phyloP scores from a whole-genome alignment of 2,329 filamentous ascomycete species.

The Pseudonectria buxi region DNA sequence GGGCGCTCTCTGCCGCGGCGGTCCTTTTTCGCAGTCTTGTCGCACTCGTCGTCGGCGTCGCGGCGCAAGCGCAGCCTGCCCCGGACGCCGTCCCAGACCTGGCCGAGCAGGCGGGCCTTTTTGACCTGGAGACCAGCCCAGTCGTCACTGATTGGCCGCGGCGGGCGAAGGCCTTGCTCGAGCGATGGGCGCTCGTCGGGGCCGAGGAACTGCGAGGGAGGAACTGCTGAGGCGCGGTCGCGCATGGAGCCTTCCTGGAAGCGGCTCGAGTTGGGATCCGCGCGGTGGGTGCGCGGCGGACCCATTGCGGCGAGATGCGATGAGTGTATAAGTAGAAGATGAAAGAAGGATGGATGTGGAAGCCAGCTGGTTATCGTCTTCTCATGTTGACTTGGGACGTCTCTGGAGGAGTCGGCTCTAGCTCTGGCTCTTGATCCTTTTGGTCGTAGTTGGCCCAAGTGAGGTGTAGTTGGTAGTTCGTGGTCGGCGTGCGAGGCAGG shows the following conservation, averaged over 20 bases:
- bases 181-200: conserved; percentile 28
- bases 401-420: too few species aligned
- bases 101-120: conserved; percentile 26
- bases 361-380: neutral
- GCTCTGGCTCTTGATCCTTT: too few species aligned
- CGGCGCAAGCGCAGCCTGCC: conserved; percentile 25
- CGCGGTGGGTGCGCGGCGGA: conserved; percentile 27
- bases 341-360: too few species aligned
- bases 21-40: conserved; percentile 14
- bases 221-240: conserved; percentile 65
- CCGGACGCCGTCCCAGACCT: conserved; percentile 34
- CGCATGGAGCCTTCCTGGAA: conserved; percentile 83
- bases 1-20: conserved; percentile 7
- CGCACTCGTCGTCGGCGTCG: conserved; percentile 20
- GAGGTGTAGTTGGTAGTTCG: too few species aligned
- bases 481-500: neutral
- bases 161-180: conserved; percentile 9
- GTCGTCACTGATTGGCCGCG: conserved; percentile 22
- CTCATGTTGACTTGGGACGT: too few species aligned
- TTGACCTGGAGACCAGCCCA: conserved; percentile 27
- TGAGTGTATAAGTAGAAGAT: conserved; percentile 1
- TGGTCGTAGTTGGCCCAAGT: too few species aligned
- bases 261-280: conserved; percentile 36
- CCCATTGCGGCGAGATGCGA: conserved; percentile 16
- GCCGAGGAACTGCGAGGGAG: conserved; percentile 61